These are phyloP conservation scores for Erysimum cheiri DNA, from an alignment of 441 rosid species.

Conservation along the genomic window DNA sequence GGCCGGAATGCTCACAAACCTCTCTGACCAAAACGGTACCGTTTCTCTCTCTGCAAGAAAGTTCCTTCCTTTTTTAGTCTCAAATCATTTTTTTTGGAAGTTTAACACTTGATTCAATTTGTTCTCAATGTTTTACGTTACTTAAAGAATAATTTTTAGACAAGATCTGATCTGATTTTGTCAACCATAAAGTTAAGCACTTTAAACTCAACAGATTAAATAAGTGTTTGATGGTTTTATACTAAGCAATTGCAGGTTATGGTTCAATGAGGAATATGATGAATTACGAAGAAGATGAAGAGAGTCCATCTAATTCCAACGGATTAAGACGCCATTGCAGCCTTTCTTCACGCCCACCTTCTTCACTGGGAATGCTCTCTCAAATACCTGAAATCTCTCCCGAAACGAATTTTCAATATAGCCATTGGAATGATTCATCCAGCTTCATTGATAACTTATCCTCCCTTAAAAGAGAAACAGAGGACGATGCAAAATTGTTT, in stretches of 20 bases:
- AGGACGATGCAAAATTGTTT: constrained; percentile 34
- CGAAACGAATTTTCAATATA: constrained; percentile 31
- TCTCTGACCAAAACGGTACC: constrained; percentile 70
- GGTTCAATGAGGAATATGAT: constrained; percentile 51
- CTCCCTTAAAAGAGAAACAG: constrained; percentile 44
- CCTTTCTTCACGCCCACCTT: constrained; percentile 63
- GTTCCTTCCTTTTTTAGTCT: background rate
- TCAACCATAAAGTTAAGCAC: constrained; percentile 20
- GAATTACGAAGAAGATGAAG: constrained; percentile 52
- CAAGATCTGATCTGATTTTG: constrained; percentile 34
- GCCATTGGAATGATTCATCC: constrained; percentile 43
- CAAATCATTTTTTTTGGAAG: background rate
- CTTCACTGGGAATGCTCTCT: constrained; percentile 69
- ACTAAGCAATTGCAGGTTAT: constrained; percentile 52
- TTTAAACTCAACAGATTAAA: constrained; percentile 7
- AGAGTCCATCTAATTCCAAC: constrained; percentile 50
- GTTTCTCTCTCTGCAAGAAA: constrained; percentile 29
- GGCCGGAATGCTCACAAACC: constrained; percentile 66
- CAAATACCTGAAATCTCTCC: constrained; percentile 54
- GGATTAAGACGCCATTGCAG: constrained; percentile 62
- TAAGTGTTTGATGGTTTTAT: background rate
- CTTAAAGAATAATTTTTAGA: background rate
- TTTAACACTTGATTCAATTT: background rate
- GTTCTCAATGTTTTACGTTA: background rate
- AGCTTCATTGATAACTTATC: constrained; percentile 41